Evolutionary conservation across 345 rosid genomes (phyloP).

Genomic region (Syzygium oleosum): DNA sequence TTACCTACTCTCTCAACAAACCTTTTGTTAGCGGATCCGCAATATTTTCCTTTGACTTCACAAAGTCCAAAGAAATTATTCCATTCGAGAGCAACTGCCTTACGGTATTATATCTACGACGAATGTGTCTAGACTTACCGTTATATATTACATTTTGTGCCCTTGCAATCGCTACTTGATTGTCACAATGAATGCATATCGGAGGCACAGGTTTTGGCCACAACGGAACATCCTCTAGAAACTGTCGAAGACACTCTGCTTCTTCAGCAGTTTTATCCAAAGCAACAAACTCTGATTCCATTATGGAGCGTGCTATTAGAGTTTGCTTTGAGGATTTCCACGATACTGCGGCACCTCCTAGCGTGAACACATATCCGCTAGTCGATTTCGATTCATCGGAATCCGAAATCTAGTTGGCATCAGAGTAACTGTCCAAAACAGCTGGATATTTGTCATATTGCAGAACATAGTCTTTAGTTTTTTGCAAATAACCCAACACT

Average conservation of each 20-base stretch:
- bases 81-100: not conserved
- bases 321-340: not conserved
- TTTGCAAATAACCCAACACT: not conserved
- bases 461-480: not conserved
- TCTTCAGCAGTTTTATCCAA: not conserved
- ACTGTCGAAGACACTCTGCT: not conserved
- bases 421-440: not conserved
- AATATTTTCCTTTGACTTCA: not conserved
- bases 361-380: not conserved
- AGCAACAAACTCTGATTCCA: not conserved
- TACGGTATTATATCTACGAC: not conserved
- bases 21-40: rapidly evolving
- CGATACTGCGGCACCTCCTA: not conserved
- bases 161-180: not conserved
- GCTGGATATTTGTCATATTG: not conserved
- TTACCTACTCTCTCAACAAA: not conserved
- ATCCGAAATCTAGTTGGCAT: not conserved
- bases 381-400: rapidly evolving
- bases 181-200: not conserved
- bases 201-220: not conserved
- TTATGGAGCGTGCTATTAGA: not conserved
- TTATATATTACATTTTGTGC: not conserved
- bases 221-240: not conserved
- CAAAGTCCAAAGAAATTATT: not conserved
- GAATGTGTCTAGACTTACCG: not conserved